Evolutionary conservation across 352 stramenopile species (phyloP), one percentile per base, ranked within the genome.

Genomic region (Aphanomyces cochlioides): DNA sequence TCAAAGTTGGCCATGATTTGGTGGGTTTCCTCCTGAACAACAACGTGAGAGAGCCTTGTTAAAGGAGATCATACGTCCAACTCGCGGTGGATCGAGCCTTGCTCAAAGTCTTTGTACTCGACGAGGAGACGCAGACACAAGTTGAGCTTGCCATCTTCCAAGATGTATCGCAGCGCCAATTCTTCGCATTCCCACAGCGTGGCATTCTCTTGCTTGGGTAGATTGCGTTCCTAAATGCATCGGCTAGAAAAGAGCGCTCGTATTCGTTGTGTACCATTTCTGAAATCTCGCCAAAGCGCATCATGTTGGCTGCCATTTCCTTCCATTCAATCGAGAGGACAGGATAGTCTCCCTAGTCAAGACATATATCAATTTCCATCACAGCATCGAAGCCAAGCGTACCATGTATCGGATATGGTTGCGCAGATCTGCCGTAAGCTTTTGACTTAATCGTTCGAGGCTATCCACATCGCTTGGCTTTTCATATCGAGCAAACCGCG

Each of bases 151-250:
- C 89, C 90, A 67, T 97, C 90, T 74, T 97, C 90, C 10, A 97
- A 78, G 3, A 97, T 75, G 57, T 90, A 96, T 59, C 89, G 93
- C 4, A 48, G 60, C 21, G 67, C 67, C 38, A 93, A 79, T 67
- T 96, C 90, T 75, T 97, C 90, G 50, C 88, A 92, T 72, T 97
- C 90, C 90, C 90, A 97, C 7, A 97, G 73, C 34, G 90, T 97
- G 37, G 85, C 85, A 64, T 93, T 88, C 36, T 90, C 87, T 39
- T 89, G 80, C 72, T 96, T 96, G 3, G 81, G 82, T 28, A 96
- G 73, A 48, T 83, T 77, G 12, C 88, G 76, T 72, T 96, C 90
- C 77, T 90, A 43, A 50, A 7, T 3, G 58, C 7, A 64, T 7
- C 19, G 34, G 54, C 36, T 28, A 28, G 28, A 28, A 28, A 28